Evolutionary conservation across 805 yeast species (phyloP).

Genomic region (Metschnikowia noctiluminum): DNA sequence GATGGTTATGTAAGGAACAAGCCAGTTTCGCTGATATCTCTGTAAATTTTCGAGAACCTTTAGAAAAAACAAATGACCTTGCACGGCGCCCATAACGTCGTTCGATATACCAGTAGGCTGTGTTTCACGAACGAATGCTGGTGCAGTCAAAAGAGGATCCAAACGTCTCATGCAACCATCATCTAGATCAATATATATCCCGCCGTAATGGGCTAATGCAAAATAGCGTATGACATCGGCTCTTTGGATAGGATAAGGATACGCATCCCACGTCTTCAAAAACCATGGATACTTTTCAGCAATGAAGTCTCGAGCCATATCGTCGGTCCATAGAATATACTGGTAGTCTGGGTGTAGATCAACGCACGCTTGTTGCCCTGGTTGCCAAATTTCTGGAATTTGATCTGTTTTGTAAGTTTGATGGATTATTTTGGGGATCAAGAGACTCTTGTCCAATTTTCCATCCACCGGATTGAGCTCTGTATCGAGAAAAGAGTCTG

Average conservation of each 20-base stretch:
- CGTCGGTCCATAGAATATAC: constrained; percentile 89
- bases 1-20: constrained; percentile 84
- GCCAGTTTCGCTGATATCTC: constrained; percentile 63
- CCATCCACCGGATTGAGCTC: constrained; percentile 58
- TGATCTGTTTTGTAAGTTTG: constrained; percentile 83
- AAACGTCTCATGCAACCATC: constrained; percentile 79
- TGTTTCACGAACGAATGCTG: constrained; percentile 86
- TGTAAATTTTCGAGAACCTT: constrained; percentile 64
- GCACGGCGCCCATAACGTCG: constrained; percentile 89
- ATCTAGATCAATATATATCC: constrained; percentile 85
- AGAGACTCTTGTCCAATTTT: constrained; percentile 42
- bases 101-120: constrained; percentile 88
- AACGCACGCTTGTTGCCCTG: constrained; percentile 71
- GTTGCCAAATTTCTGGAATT: constrained; percentile 78
- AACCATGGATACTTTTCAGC: constrained; percentile 85
- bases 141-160: constrained; percentile 77
- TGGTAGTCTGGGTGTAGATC: constrained; percentile 85
- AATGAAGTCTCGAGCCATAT: constrained; percentile 73
- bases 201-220: constrained; percentile 79
- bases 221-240: constrained; percentile 92
- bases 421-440: constrained; percentile 88
- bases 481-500: constrained; percentile 57
- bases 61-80: constrained; percentile 79
- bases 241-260: constrained; percentile 78
- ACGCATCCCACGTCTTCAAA: constrained; percentile 68